A percentile compares a stretch with the other conserved stretches of the same genome.
These are phyloP conservation scores for Capsicum pubescens DNA, from an alignment of 257 asterid species.

Conservation along the genomic window DNA sequence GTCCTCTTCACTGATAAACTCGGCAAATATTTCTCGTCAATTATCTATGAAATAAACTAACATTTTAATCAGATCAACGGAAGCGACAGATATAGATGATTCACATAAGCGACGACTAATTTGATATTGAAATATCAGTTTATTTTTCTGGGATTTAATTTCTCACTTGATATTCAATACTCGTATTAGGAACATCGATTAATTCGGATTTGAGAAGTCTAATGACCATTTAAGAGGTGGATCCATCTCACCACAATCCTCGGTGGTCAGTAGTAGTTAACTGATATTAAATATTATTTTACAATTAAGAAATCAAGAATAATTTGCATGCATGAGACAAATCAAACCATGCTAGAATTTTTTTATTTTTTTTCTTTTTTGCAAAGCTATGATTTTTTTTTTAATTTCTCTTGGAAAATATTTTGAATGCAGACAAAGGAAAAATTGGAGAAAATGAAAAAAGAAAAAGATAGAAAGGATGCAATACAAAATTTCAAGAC, in stretches of 20 bases:
- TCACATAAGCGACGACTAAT: neutral
- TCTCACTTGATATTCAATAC: neutral
- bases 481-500: slow-evolving; percentile 63
- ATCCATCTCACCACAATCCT: too few relatives aligned
- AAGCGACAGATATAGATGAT: neutral
- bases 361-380: too few relatives aligned
- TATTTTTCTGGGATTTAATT: neutral
- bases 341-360: neutral
- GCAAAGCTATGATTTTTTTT: too few relatives aligned
- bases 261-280: too few relatives aligned
- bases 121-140: neutral
- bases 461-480: slow-evolving; percentile 59
- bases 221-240: too few relatives aligned
- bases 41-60: neutral
- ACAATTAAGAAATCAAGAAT: neutral
- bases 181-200: neutral
- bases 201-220: rapidly evolving
- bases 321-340: neutral
- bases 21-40: neutral
- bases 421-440: slow-evolving; percentile 44
- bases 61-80: neutral
- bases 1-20: neutral
- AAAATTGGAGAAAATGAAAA: slow-evolving; percentile 35
- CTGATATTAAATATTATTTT: too few relatives aligned
- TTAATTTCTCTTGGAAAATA: too few relatives aligned